phyloP scores from a whole-genome alignment of 345 rosid species.

The Hibiscus syriacus region DNA sequence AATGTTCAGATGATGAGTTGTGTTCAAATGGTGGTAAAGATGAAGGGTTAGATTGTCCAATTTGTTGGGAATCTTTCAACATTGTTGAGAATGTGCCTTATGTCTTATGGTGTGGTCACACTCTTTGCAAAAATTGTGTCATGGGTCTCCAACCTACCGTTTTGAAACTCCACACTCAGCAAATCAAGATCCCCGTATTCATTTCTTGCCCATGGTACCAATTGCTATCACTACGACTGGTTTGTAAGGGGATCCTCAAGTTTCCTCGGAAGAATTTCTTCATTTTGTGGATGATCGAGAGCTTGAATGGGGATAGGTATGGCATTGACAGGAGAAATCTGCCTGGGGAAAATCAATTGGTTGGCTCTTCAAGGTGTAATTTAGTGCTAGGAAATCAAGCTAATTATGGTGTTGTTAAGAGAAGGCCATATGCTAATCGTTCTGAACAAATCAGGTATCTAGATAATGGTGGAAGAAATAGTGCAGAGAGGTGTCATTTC shows the following conservation, averaged over 20 bases:
- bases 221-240: conserved; percentile 37
- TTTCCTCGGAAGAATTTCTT: conserved; percentile 59
- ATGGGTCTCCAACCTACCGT: conserved; percentile 47
- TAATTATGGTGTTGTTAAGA: conserved; percentile 15
- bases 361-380: background rate
- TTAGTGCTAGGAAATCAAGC: conserved; percentile 21
- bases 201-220: conserved; percentile 63
- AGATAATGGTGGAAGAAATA: conserved; percentile 13
- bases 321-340: background rate
- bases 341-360: conserved; percentile 26
- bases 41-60: conserved; percentile 58
- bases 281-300: conserved; percentile 69
- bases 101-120: conserved; percentile 68
- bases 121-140: conserved; percentile 59
- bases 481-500: conserved; percentile 24
- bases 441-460: conserved; percentile 12
- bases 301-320: conserved; percentile 42
- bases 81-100: conserved; percentile 65
- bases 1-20: conserved; percentile 49
- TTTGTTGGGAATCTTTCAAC: conserved; percentile 66
- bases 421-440: conserved; percentile 8
- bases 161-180: conserved; percentile 35
- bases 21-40: conserved; percentile 26
- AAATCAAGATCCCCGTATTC: conserved; percentile 44
- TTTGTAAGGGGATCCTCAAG: conserved; percentile 39